These are phyloP conservation scores for Phytophthora syringae DNA, from an alignment of 352 stramenopile species.

Conservation along the genomic window DNA sequence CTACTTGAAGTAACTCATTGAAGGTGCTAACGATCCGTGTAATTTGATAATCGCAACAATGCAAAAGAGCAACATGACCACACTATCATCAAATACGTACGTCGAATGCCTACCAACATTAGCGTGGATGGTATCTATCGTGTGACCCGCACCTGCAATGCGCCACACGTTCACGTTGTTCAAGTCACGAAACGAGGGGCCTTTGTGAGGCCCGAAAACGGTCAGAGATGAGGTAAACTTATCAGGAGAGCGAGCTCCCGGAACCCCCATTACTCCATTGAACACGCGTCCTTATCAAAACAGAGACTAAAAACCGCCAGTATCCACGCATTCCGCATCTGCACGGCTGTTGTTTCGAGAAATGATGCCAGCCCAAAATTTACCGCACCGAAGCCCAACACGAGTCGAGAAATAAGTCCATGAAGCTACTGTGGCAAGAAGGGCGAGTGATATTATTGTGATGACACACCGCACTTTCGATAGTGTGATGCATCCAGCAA, in stretches of 20 bases:
- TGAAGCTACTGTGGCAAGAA: constrained; percentile 47
- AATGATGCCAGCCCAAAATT: constrained; percentile 36
- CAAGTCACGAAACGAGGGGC: too few relatives aligned
- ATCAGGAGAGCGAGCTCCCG: too few relatives aligned
- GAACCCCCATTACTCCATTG: constrained; percentile 19
- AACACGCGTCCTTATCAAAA: constrained; percentile 4
- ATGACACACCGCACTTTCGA: constrained; percentile 40
- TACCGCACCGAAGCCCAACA: constrained; percentile 32
- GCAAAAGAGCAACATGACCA: constrained; percentile 22
- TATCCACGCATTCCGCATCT: constrained; percentile 58
- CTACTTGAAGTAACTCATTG: too few relatives aligned
- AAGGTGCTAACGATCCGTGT: too few relatives aligned
- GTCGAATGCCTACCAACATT: constrained; percentile 11
- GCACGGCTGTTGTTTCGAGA: constrained; percentile 31
- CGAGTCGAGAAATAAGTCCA: constrained; percentile 44
- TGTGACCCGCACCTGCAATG: constrained; percentile 1
- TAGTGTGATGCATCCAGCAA: constrained; percentile 32
- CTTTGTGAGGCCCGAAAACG: too few relatives aligned
- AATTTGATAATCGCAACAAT: too few relatives aligned
- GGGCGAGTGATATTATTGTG: constrained; percentile 41
- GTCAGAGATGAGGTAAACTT: too few relatives aligned
- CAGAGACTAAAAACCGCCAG: constrained; percentile 37
- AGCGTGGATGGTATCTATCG: constrained; percentile 11
- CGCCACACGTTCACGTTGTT: constrained; percentile 18
- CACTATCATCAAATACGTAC: constrained; percentile 26